A percentile compares a stretch with the other conserved stretches of the same genome.
Conservation (phyloP, 345 rosid genomes). For the Citrus cavaleriei region DNA sequence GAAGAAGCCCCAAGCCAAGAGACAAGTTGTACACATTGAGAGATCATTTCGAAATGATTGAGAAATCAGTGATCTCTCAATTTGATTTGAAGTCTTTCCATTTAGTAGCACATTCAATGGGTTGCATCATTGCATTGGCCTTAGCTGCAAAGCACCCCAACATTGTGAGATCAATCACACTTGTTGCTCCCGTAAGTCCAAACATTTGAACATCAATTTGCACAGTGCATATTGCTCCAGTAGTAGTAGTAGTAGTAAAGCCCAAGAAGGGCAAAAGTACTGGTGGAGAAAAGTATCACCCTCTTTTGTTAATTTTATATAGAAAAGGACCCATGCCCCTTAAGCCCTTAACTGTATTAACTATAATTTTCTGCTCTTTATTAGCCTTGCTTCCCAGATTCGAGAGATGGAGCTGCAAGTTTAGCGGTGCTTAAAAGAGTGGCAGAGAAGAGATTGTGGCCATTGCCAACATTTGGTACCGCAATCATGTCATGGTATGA, state of each 20-base stretch:
- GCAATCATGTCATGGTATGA: constrained; percentile 81
- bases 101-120: constrained; percentile 83
- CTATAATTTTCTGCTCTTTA: constrained; percentile 16
- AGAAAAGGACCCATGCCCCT: too few species aligned
- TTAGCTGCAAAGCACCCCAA: constrained; percentile 55
- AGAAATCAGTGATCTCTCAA: constrained; percentile 48
- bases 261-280: too few species aligned
- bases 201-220: too few species aligned
- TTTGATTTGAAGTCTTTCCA: constrained; percentile 53
- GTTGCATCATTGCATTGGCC: constrained; percentile 64
- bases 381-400: constrained; percentile 46
- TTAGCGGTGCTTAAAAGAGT: constrained; percentile 41
- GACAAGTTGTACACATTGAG: constrained; percentile 47
- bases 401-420: constrained; percentile 37
- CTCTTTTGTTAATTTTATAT: too few species aligned
- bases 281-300: too few species aligned
- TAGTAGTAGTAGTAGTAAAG: too few species aligned
- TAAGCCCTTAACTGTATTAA: constrained; percentile 9
- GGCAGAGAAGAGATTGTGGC: constrained; percentile 73
- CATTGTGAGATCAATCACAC: constrained; percentile 48
- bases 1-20: constrained; percentile 72
- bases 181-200: constrained; percentile 59
- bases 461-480: constrained; percentile 47
- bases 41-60: constrained; percentile 61
- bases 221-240: too few species aligned